Conservation (phyloP, 192 early-diverging fungal genomes). For the Phlyctochytrium arcticum region DNA sequence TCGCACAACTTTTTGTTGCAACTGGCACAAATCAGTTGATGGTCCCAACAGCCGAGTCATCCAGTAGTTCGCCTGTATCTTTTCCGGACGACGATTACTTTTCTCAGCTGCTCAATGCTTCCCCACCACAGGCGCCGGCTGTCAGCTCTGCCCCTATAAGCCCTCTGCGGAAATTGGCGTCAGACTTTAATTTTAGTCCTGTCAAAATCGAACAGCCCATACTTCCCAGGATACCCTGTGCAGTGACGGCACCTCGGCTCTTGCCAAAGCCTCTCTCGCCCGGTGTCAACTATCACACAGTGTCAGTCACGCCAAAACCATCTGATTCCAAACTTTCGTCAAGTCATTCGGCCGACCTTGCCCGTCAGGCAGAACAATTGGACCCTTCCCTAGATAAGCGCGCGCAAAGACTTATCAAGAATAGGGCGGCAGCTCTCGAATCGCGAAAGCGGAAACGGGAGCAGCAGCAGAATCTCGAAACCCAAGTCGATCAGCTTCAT, state of each 20-base stretch:
- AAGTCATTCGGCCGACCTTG: not conserved
- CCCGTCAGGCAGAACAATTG: not conserved
- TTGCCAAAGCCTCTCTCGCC: not conserved
- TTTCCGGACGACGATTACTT: no score
- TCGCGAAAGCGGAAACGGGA: constrained; percentile 89
- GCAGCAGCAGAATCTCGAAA: constrained; percentile 72
- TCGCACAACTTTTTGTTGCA: not conserved
- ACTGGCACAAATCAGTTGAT: not conserved
- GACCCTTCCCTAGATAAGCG: constrained; percentile 59
- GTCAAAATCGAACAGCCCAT: not conserved
- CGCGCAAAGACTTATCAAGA: constrained; percentile 87
- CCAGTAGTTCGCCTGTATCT: no score
- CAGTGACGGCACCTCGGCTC: not conserved
- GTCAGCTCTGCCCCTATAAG: no score
- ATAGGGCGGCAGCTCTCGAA: constrained; percentile 81
- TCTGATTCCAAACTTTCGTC: not conserved
- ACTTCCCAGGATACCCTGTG: not conserved
- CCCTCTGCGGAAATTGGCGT: no score
- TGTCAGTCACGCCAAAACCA: not conserved
- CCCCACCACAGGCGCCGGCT: no score
- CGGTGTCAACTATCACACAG: not conserved
- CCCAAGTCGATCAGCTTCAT: constrained; percentile 43
- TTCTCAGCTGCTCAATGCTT: no score
- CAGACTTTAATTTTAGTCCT: no score
- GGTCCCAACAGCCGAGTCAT: not conserved